Evolutionary conservation across 1,284 basidiomycete species (phyloP).

Genomic region (Laetiporus sulphureus): DNA sequence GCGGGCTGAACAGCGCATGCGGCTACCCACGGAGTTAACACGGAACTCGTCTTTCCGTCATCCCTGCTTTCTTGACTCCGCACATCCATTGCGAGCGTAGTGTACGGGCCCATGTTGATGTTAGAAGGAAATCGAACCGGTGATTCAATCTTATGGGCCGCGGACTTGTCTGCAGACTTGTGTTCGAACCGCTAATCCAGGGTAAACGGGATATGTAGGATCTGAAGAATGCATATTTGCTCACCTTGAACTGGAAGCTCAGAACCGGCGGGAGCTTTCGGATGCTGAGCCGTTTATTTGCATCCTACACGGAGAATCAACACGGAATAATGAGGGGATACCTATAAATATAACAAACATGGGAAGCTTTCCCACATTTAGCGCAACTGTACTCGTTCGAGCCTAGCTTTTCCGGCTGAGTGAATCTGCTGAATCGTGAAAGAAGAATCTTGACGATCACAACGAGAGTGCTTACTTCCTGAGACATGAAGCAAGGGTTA

Average conservation of each 20-base stretch:
- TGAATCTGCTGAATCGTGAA: conserved; percentile 46
- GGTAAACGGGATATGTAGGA: conserved; percentile 2
- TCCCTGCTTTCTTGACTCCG: conserved; percentile 35
- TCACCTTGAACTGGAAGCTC: conserved; percentile 92
- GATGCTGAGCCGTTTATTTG: conserved; percentile 81
- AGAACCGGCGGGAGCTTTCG: conserved; percentile 85
- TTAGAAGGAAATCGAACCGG: conserved; percentile 78
- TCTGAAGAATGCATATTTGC: conserved; percentile 4
- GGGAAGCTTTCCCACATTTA: conserved; percentile 64
- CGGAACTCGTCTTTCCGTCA: conserved; percentile 13
- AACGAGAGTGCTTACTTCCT: conserved; percentile 41
- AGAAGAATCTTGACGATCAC: conserved; percentile 4
- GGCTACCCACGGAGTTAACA: conserved; percentile 29
- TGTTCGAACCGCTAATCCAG: conserved; percentile 83
- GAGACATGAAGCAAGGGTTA: conserved; percentile 65
- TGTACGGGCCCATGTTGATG: conserved; percentile 87
- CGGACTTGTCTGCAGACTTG: conserved; percentile 61
- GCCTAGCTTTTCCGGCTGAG: conserved; percentile 68
- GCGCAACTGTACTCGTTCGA: conserved; percentile 68
- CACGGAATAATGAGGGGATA: conserved; percentile 5
- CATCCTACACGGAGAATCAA: conserved; percentile 39
- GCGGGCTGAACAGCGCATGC: neutral
- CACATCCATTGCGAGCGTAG: conserved; percentile 50
- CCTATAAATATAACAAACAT: conserved; percentile 34
- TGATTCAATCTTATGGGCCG: conserved; percentile 81